A percentile compares a stretch with the other conserved stretches of the same genome.
Conservation (phyloP, 2,329 filamentous ascomycete species). For the Decorospora gaudefroyi region DNA sequence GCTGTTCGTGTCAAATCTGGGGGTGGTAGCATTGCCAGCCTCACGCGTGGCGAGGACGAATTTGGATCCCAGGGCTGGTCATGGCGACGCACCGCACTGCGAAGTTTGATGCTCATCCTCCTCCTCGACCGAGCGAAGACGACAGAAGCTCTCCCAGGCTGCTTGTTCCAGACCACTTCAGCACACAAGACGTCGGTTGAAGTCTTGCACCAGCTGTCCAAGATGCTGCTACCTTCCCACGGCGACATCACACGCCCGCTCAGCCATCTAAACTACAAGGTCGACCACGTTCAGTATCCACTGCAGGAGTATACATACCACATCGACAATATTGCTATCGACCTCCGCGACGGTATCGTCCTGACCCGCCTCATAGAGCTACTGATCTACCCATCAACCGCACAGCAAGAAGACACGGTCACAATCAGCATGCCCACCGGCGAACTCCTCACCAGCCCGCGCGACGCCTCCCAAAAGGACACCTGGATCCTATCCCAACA, state of each 20-base stretch:
- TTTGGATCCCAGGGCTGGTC: constrained; percentile 53
- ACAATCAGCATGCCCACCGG: constrained; percentile 54
- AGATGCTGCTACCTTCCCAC: constrained; percentile 61
- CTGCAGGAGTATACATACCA: constrained; percentile 63
- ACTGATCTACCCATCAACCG: constrained; percentile 54
- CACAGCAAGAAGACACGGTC: constrained; percentile 46
- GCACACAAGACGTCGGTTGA: constrained; percentile 60
- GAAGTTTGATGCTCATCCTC: constrained; percentile 63
- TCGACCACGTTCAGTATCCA: constrained; percentile 59
- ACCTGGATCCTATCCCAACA: constrained; percentile 59
- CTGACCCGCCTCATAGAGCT: constrained; percentile 65
- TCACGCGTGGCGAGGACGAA: constrained; percentile 47
- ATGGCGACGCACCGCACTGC: constrained; percentile 61
- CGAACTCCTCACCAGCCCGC: constrained; percentile 49
- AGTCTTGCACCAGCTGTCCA: constrained; percentile 58
- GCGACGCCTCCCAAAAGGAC: constrained; percentile 41
- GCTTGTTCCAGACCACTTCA: constrained; percentile 59
- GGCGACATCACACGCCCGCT: constrained; percentile 62
- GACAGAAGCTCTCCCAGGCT: constrained; percentile 44
- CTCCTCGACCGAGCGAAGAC: constrained; percentile 62
- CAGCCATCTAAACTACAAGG: constrained; percentile 61
- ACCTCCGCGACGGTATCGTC: constrained; percentile 64
- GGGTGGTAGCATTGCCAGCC: constrained; percentile 47
- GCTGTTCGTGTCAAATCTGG: constrained; percentile 49
- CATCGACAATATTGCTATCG: constrained; percentile 64